A percentile compares a stretch with the other conserved stretches of the same genome.
Evolutionary conservation across 495 filamentous ascomycete genomes (phyloP).

Genomic region (Aspergillus wentii): DNA sequence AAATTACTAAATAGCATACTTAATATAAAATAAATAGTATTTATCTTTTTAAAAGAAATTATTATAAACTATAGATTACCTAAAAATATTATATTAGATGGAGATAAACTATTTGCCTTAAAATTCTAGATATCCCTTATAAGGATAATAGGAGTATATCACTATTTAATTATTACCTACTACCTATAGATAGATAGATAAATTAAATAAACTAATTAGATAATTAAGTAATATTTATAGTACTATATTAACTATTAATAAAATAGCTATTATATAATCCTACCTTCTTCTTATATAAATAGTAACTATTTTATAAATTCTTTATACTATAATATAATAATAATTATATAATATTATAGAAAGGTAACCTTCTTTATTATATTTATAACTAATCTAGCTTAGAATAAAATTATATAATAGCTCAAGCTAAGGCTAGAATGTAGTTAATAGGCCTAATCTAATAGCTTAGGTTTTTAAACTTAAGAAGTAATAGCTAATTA

Average conservation of each 20-base stretch:
- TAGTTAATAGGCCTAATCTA: too few relatives aligned
- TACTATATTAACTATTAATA: not conserved
- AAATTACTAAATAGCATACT: constrained; percentile 1
- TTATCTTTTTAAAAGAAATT: not conserved
- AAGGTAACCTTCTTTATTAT: too few relatives aligned
- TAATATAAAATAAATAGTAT: not conserved
- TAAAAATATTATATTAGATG: not conserved
- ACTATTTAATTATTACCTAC: not conserved
- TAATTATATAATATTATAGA: too few relatives aligned
- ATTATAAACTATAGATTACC: not conserved
- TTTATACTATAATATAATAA: not conserved
- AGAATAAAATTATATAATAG: too few relatives aligned
- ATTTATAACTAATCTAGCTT: too few relatives aligned
- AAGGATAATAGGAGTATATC: not conserved
- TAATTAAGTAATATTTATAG: not conserved
- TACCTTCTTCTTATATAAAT: too few relatives aligned
- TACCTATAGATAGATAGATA: not conserved
- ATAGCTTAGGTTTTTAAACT: too few relatives aligned
- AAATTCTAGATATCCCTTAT: not conserved
- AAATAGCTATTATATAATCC: too few relatives aligned
- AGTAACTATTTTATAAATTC: too few relatives aligned
- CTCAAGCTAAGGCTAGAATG: too few relatives aligned
- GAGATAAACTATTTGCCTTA: not conserved
- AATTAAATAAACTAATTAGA: not conserved
- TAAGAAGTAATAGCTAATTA: too few relatives aligned